Base-by-base conservation (phyloP, 2,329 filamentous ascomycete species). In the Diaporthe citrichinensis region DNA sequence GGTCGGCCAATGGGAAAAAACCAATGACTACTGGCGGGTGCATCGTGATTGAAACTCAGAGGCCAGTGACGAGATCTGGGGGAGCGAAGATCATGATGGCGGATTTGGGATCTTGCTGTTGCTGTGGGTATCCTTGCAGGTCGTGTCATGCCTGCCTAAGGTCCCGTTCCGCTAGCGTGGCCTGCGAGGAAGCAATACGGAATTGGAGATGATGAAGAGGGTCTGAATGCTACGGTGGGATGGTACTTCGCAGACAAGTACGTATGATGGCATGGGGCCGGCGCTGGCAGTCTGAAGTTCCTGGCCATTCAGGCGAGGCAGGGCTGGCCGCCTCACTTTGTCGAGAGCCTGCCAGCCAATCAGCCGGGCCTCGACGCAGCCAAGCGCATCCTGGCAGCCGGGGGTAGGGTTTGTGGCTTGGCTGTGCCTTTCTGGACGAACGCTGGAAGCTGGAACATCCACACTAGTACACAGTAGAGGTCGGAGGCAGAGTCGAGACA, bases 261-360 rank as follows among this genome's bases (percentile, higher is more conserved):
- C 17, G 59, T 17, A 28, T 46, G 61, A n/a, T 49, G 17, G 59
- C 76, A 77, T 78, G 76, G 78, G 71, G 62, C 75, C 17, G 53
- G 15, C 25, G 12, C 23, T 59, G 34, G 71, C 34, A n/a, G 58
- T 65, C 58, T 61, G 44, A 65, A 55, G 34, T 71, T 76, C 57
- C 41, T 76, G 71, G 46, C 76, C 72, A 74, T 15, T 74, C 72
- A 74, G 72, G 65, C 62, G 53, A 51, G 65, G 65, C 73, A 74
- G 58, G 73, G 73, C 73, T 73, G 58, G 73, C 46, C 73, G 73
- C 73, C 73, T 74, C 73, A 74, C 73, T 74, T 71, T 62, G 59
- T 25, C 57, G 20, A 44, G 65, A 57, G 15, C 44, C 46, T 71
- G 65, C 39, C 44, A 74, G 73, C 73, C 73, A 74, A 74, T 71